Base-by-base conservation (phyloP, 441 rosid species). In the Adansonia madagascariensis region DNA sequence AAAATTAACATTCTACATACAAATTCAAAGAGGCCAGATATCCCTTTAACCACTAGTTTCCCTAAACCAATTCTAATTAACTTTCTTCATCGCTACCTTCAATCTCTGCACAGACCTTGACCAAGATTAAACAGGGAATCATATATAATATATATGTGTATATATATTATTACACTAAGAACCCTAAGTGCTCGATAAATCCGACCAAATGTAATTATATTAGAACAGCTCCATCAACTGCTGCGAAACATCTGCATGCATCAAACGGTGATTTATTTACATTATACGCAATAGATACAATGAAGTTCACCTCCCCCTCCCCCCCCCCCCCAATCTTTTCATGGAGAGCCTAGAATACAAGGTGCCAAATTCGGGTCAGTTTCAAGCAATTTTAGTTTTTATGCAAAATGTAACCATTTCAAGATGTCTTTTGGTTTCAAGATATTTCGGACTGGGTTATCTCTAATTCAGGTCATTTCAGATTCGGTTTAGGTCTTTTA, bases 201-300 rank as follows among this genome's bases (percentile, higher is more conserved):
- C 31, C 14, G 41, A 27, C 4, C 6, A 4, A 57, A 18, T 4
- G 35, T 57, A 57, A 9, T 18, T 57, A 17, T 31, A 62, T 80
- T 74, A 87, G 73, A 88, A 85, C 68, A 91, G 88, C 88, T 91
- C 97, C 92, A 90, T 86, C 88, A 91, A 81, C 80, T 91, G 97
- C 78, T 90, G 87, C 0, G 89, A 78, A 44, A 91, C 91, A 81
- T 90, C 97, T 91, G 92, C 67, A 31, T 31, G 44, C 89, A 85
- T n/a, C 62, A 55, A 66, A 70, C 43, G 71, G 9, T 53, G n/a
- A 53, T 31, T 4, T n/a, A 4, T 35, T 71, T 17, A 24, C 8
- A 2, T 49, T 2, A 69, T 49, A 52, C 14, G n/a, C 14, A 6
- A 46, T 6, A 69, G 3, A 50, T 14, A 27, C 8, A 70, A 24